Conservation (phyloP, 208 protist species). For the Herpetomonas muscarum region DNA sequence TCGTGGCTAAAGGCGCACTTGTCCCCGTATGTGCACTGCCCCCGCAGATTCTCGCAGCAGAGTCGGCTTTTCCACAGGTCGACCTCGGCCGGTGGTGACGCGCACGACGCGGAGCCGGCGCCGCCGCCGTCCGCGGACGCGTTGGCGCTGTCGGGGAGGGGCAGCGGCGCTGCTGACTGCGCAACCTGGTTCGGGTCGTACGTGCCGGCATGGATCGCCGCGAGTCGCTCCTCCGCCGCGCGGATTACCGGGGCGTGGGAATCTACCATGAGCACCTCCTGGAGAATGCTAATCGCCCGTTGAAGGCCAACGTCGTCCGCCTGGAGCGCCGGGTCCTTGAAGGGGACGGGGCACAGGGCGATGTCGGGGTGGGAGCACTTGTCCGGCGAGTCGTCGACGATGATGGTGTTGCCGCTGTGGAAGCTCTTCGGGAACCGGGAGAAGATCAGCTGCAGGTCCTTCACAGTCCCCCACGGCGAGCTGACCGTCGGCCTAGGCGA, state of each 20-base stretch:
- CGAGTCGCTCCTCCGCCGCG: conserved; percentile 58
- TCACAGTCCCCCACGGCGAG: conserved; percentile 81
- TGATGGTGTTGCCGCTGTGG: conserved; percentile 87
- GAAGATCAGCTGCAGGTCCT: conserved; percentile 84
- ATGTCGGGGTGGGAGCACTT: conserved; percentile 91
- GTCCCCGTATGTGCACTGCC: conserved; percentile 26
- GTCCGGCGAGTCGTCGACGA: conserved; percentile 86
- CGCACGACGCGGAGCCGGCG: not conserved
- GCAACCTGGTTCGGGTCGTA: not conserved
- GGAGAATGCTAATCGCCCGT: conserved; percentile 62
- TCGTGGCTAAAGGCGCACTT: conserved; percentile 70
- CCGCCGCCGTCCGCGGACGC: not conserved
- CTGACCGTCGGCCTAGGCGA: conserved; percentile 38
- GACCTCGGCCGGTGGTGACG: conserved; percentile 25
- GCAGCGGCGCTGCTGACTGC: not conserved
- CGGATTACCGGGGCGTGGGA: conserved; percentile 69
- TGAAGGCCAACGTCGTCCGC: conserved; percentile 57
- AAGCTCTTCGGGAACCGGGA: conserved; percentile 80
- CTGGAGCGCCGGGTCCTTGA: conserved; percentile 62
- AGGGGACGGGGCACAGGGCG: conserved; percentile 81
- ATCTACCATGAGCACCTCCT: conserved; percentile 66
- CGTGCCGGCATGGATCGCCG: not conserved
- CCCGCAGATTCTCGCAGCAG: conserved; percentile 63
- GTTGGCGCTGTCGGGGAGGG: no score
- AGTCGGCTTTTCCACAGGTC: conserved; percentile 58